Evolutionary conservation across 208 protist genomes (phyloP).

Genomic region (Acanthamoeba triangularis): DNA sequence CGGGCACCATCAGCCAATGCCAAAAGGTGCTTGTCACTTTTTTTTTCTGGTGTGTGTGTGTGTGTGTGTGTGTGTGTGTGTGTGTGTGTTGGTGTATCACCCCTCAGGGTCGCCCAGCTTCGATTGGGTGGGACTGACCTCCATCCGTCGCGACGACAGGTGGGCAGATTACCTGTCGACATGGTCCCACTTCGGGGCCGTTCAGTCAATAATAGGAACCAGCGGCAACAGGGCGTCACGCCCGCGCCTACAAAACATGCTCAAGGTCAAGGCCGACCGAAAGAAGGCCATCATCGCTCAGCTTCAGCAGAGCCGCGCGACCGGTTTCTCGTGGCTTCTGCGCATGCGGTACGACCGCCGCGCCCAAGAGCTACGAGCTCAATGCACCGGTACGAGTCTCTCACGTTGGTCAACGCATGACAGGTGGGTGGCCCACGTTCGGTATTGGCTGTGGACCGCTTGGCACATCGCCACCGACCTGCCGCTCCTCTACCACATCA

Average conservation of each 20-base stretch:
- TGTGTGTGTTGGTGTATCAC: too few species aligned
- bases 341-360: not conserved
- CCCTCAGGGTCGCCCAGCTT: too few species aligned
- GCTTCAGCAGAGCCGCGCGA: slow-evolving; percentile 24
- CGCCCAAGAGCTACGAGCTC: not conserved
- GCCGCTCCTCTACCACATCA: slow-evolving; percentile 21
- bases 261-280: slow-evolving; percentile 47
- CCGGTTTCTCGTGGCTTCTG: slow-evolving; percentile 18
- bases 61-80: too few species aligned
- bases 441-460: slow-evolving; percentile 54
- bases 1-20: slow-evolving; percentile 27
- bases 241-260: slow-evolving; percentile 54
- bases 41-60: too few species aligned
- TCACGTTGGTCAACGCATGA: not conserved
- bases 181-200: not conserved
- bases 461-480: slow-evolving; percentile 50
- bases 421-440: slow-evolving; percentile 46
- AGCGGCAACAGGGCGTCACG: not conserved
- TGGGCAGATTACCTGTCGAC: slow-evolving; percentile 66
- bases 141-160: not conserved
- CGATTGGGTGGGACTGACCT: not conserved
- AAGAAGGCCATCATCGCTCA: slow-evolving; percentile 64
- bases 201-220: not conserved
- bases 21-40: not conserved
- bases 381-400: not conserved